A percentile compares a stretch with the other conserved stretches of the same genome.
These are phyloP conservation scores for Lactifluus piperatus DNA, from an alignment of 768 basidiomycete species.

Conservation along the genomic window DNA sequence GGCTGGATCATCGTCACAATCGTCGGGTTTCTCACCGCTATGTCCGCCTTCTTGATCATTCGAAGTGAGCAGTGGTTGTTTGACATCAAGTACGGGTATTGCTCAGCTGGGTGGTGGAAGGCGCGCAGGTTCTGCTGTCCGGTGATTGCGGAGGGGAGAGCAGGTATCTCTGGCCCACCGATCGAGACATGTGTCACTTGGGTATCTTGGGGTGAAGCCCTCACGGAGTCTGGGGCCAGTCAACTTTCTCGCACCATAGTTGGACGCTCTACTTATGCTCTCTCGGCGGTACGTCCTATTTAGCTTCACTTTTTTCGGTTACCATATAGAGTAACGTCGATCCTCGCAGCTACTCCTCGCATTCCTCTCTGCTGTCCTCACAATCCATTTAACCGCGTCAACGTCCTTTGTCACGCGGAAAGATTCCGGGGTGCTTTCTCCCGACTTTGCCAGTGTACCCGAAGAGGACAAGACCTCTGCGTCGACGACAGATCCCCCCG, in stretches of 20 bases:
- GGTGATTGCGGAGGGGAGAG: conserved; percentile 15
- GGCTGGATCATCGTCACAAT: conserved; percentile 89
- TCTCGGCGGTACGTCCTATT: conserved; percentile 62
- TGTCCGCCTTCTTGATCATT: conserved; percentile 81
- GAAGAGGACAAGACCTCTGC: conserved; percentile 14
- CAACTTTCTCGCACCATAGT: conserved; percentile 36
- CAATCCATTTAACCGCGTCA: conserved; percentile 80
- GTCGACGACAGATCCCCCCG: conserved; percentile 21
- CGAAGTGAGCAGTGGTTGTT: conserved; percentile 85
- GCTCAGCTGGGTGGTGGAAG: conserved; percentile 56
- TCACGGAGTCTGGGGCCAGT: conserved; percentile 30
- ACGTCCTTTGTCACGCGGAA: conserved; percentile 84
- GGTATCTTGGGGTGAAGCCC: conserved; percentile 63
- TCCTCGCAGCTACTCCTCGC: conserved; percentile 60
- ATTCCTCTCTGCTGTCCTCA: conserved; percentile 63
- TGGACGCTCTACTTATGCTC: conserved; percentile 61
- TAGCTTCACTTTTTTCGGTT: not conserved
- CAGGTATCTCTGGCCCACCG: conserved; percentile 2
- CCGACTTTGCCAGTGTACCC: conserved; percentile 31
- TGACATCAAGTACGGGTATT: conserved; percentile 89
- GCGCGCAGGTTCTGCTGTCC: conserved; percentile 82
- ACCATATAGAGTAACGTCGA: not conserved
- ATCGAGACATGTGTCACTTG: conserved; percentile 54
- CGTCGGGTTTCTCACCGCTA: conserved; percentile 78
- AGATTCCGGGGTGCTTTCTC: conserved; percentile 65